These are phyloP conservation scores for Candida pseudocylindracea DNA, from an alignment of 1,139 yeast species.

Conservation along the genomic window DNA sequence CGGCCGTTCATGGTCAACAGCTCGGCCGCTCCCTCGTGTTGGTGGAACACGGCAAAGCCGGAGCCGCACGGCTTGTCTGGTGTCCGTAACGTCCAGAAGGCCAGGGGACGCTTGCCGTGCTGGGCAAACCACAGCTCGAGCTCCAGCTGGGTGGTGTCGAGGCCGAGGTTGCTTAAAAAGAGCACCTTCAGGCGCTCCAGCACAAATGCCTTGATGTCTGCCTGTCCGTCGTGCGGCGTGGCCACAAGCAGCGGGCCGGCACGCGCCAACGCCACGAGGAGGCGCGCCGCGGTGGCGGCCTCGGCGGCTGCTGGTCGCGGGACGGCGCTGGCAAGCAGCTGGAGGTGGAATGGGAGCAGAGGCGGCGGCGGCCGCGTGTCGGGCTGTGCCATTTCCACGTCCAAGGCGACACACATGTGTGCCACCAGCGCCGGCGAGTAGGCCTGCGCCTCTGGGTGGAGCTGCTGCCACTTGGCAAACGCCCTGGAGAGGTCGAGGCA, in stretches of 20 bases:
- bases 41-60: constrained; percentile 71
- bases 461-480: constrained; percentile 43
- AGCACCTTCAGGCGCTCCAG: constrained; percentile 61
- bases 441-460: constrained; percentile 37
- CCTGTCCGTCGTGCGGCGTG: constrained; percentile 50
- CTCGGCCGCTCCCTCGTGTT: constrained; percentile 75
- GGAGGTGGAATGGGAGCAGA: constrained; percentile 3
- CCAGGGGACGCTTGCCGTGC: constrained; percentile 67
- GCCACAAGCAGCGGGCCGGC: constrained; percentile 34
- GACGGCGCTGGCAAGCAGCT: constrained; percentile 3
- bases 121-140: constrained; percentile 83
- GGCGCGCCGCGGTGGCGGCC: constrained; percentile 21
- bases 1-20: constrained; percentile 64
- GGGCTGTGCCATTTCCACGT: constrained; percentile 16
- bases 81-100: constrained; percentile 68
- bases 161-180: constrained; percentile 55
- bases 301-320: constrained; percentile 9
- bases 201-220: constrained; percentile 47
- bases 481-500: constrained; percentile 62
- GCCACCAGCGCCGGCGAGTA: constrained; percentile 24
- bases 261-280: constrained; percentile 32
- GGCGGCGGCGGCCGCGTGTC: constrained; percentile 2
- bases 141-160: constrained; percentile 78
- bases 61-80: constrained; percentile 24
- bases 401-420: constrained; percentile 36